Percentiles rank a stretch among this genome's conserved stretches.
Evolutionary conservation across 768 basidiomycete genomes (phyloP).

Genomic region (Leucocoprinus leucothites): DNA sequence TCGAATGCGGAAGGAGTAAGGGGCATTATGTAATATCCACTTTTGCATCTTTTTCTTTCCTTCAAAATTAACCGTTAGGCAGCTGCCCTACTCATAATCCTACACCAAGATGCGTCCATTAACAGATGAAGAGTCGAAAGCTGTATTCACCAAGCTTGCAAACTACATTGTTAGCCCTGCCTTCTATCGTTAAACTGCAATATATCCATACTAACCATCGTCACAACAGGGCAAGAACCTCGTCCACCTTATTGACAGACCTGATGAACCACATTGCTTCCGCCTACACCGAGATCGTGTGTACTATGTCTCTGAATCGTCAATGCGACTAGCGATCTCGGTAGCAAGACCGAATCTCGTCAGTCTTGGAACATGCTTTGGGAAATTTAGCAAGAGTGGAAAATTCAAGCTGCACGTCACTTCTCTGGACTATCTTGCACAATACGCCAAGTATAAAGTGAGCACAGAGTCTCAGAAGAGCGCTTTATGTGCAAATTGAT

Average conservation of each 20-base stretch:
- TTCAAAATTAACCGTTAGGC: too few species aligned
- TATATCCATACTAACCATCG: not conserved
- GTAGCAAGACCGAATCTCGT: constrained; percentile 91
- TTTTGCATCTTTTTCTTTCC: constrained; percentile 1
- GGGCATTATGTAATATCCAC: constrained; percentile 16
- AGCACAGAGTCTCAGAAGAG: constrained; percentile 10
- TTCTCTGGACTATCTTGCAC: constrained; percentile 86
- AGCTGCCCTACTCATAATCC: not conserved
- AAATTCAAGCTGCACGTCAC: constrained; percentile 99
- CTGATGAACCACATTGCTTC: constrained; percentile 95
- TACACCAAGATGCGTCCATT: constrained; percentile 76
- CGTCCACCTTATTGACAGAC: constrained; percentile 90
- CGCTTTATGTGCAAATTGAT: not conserved
- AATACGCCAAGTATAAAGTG: constrained; percentile 98
- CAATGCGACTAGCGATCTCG: constrained; percentile 90
- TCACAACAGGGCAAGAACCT: constrained; percentile 84
- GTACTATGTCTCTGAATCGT: constrained; percentile 93
- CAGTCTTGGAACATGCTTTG: constrained; percentile 93
- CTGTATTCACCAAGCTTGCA: constrained; percentile 93
- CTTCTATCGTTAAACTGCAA: not conserved
- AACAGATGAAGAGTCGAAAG: constrained; percentile 95
- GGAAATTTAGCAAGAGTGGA: constrained; percentile 95
- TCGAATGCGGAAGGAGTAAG: too few species aligned
- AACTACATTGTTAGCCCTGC: constrained; percentile 81
- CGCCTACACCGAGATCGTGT: constrained; percentile 92